Evolutionary conservation across 2,329 filamentous ascomycete species (phyloP).

Genomic region (Diplodia scrobiculata): DNA sequence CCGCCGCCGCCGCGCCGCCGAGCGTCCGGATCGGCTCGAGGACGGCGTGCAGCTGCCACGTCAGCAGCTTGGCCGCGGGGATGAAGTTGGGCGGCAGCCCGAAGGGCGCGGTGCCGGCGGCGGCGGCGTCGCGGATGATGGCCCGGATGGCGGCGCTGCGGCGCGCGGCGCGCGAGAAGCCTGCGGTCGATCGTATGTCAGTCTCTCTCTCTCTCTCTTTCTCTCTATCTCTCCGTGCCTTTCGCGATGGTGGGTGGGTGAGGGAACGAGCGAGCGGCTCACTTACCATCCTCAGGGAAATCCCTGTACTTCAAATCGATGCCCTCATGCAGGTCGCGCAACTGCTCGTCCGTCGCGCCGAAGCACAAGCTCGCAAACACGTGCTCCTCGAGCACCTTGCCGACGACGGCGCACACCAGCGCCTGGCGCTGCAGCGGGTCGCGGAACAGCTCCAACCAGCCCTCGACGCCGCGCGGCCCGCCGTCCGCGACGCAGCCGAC

Average conservation of each 20-base stretch:
- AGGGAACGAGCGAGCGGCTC: too few species aligned
- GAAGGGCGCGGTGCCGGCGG: neutral
- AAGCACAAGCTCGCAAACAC: slow-evolving; percentile 26
- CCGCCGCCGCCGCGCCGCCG: neutral
- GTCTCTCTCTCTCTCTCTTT: too few species aligned
- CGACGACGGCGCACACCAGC: slow-evolving; percentile 15
- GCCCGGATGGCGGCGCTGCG: neutral
- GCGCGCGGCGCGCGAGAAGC: slow-evolving; percentile 4
- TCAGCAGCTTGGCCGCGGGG: neutral
- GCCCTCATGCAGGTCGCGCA: neutral
- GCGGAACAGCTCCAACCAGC: slow-evolving; percentile 6
- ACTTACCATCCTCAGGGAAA: slow-evolving; percentile 18
- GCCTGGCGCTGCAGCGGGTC: neutral
- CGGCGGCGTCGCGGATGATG: neutral
- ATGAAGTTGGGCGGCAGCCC: neutral
- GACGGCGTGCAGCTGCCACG: slow-evolving; percentile 11
- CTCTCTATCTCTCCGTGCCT: too few species aligned
- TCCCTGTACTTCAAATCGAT: slow-evolving; percentile 7
- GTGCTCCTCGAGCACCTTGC: slow-evolving; percentile 22
- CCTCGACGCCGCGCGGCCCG: neutral
- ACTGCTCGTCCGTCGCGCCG: neutral
- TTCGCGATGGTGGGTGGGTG: too few species aligned
- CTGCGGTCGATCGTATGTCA: neutral
- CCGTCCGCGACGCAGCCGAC: slow-evolving; percentile 9
- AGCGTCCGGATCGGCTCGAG: neutral